Conservation (phyloP, 1,284 basidiomycete genomes). For the Heliocybe sulcata region DNA sequence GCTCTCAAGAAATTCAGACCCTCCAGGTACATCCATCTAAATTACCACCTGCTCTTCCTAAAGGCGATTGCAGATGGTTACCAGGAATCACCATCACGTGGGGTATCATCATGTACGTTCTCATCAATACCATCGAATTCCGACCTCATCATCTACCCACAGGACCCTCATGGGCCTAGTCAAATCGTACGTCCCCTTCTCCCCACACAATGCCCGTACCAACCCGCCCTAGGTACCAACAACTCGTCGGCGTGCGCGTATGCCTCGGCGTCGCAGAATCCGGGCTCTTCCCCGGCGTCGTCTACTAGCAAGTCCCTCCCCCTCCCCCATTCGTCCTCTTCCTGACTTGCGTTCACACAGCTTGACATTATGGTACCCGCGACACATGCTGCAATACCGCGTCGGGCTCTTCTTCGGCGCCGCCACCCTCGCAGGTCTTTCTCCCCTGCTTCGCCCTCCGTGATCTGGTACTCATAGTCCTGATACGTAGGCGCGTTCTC, state of each 20-base stretch:
- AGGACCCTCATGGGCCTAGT: conserved; percentile 65
- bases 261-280: conserved; percentile 63
- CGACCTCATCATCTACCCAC: conserved; percentile 6
- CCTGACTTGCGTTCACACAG: conserved; percentile 1
- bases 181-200: conserved; percentile 39
- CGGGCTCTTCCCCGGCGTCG: conserved; percentile 63
- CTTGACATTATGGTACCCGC: conserved; percentile 45
- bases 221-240: background rate
- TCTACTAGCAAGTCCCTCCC: conserved; percentile 55
- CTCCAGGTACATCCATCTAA: conserved; percentile 11
- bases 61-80: conserved; percentile 3
- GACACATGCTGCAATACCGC: conserved; percentile 39
- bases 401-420: conserved; percentile 39
- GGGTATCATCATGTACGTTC: conserved; percentile 14
- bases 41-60: background rate
- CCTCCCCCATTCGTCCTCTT: too few species aligned
- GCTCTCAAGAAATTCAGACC: conserved; percentile 26
- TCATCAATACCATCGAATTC: background rate
- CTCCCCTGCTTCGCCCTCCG: background rate
- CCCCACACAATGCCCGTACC: background rate
- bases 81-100: conserved; percentile 4
- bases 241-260: conserved; percentile 47
- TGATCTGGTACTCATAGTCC: background rate
- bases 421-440: conserved; percentile 19
- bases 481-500: conserved; percentile 22